Evolutionary conservation across 768 basidiomycete genomes (phyloP), one percentile per base, ranked within the genome.

Genomic region (Podaxis carcinomalis): DNA sequence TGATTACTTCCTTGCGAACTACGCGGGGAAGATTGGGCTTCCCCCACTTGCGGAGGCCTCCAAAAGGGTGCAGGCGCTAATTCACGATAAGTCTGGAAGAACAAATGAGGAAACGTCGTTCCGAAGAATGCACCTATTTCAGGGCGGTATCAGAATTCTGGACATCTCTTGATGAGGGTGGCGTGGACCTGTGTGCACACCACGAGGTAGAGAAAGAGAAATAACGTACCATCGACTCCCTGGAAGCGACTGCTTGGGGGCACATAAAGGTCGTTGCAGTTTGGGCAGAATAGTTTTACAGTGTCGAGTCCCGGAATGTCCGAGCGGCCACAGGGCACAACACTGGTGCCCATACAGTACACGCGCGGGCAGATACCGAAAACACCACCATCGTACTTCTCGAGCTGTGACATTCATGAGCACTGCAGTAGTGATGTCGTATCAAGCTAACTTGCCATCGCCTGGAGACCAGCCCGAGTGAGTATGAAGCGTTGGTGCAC

Each of bases 401-500:
- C 95, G 27, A 91, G 89, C 96, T 98, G 70, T 54, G 54, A 42
- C 32, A 64, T 56, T 51, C 32, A 61, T 68, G 40, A 64, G n/a
- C 5, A 23, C 51, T 46, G 57, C 54, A 51, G 59, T 63, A 47
- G 40, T 59, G 51, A 63, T 35, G 62, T 37, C 36, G 49, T 61
- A 50, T 61, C 64, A 49, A 57, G 64, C 54, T 70, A 56, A 65
- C 78, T 65, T 67, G 96, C 97, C 97, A 98, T 99, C 53, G 92
- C 86, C 74, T 94, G 90, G 69, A 98, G 79, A 42, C 97, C 97
- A 32, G 87, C 89, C 63, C 97, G 88, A 51, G 97, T 98, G 60
- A 98, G 82, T 70, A 99, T 98, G 77, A 89, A 99, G 62, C 97
- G 87, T 72, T 98, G 96, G 74, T 99, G 97, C 25, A 98, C 95